Conservation (phyloP, 2,329 filamentous ascomycete species). For the Neofusicoccum kwambonambiense region DNA sequence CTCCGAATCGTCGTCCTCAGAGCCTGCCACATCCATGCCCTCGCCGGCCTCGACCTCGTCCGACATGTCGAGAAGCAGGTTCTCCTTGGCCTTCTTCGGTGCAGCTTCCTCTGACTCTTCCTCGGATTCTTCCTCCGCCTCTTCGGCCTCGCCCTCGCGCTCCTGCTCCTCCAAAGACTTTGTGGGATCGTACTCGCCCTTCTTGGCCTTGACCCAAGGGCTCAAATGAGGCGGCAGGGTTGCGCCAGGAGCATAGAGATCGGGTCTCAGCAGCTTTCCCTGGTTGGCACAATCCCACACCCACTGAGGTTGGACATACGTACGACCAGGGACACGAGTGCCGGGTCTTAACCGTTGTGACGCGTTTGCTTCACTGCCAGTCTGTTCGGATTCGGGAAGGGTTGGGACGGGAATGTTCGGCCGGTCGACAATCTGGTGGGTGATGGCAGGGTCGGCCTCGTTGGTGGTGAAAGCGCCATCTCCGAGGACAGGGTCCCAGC, state of each 20-base stretch:
- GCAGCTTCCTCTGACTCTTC: constrained; percentile 43
- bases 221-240: constrained; percentile 91
- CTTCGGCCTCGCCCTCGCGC: constrained; percentile 78
- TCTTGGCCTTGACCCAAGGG: constrained; percentile 86
- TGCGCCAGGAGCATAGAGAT: constrained; percentile 86
- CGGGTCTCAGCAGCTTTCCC: constrained; percentile 79
- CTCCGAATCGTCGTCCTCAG: constrained; percentile 45
- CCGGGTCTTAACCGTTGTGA: constrained; percentile 32
- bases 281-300: constrained; percentile 97
- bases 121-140: constrained; percentile 58
- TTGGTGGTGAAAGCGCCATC: constrained; percentile 90
- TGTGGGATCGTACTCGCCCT: constrained; percentile 89
- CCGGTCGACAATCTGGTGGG: constrained; percentile 93
- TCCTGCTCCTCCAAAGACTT: constrained; percentile 83
- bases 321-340: constrained; percentile 81
- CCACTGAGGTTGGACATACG: constrained; percentile 96
- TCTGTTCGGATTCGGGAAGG: constrained; percentile 40
- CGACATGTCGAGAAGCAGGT: constrained; percentile 37
- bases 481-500: constrained; percentile 88
- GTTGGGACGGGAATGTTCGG: constrained; percentile 59
- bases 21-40: constrained; percentile 45
- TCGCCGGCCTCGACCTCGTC: constrained; percentile 49
- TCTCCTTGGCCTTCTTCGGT: constrained; percentile 28
- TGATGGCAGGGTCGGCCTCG: constrained; percentile 84
- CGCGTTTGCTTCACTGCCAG: constrained; percentile 41